Evolutionary conservation across 306 rosid genomes (phyloP).

Genomic region (Arachis stenosperma): DNA sequence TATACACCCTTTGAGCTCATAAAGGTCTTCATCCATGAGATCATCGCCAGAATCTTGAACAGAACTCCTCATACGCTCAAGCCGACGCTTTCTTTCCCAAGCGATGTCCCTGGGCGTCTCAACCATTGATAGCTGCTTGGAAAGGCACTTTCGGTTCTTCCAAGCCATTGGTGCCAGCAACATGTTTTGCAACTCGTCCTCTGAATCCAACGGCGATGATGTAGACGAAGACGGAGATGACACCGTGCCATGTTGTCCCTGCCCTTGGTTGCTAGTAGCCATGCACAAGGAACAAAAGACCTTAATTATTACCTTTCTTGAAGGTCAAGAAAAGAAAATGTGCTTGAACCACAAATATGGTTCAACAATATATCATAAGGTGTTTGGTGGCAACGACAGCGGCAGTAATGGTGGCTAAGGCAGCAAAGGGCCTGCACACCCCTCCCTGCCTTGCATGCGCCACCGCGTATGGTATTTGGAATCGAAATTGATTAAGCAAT

Average conservation of each 20-base stretch:
- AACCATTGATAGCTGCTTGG: conserved; percentile 72
- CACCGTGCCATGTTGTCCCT: background rate
- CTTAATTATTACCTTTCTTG: background rate
- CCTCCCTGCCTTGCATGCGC: conserved; percentile 24
- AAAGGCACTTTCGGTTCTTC: conserved; percentile 52
- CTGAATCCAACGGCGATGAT: conserved; percentile 37
- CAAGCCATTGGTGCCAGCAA: conserved; percentile 47
- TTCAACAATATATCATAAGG: too few species aligned
- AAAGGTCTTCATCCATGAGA: conserved; percentile 72
- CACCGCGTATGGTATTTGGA: background rate
- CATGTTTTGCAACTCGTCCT: conserved; percentile 62
- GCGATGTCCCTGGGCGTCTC: conserved; percentile 73
- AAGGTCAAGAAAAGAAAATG: background rate
- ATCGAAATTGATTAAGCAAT: background rate
- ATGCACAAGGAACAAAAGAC: background rate
- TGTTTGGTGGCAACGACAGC: conserved; percentile 33
- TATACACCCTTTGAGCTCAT: conserved; percentile 84
- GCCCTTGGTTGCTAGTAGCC: conserved; percentile 18
- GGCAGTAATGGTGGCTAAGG: conserved; percentile 39
- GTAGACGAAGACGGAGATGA: background rate
- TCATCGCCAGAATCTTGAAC: conserved; percentile 45
- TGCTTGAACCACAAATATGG: too few species aligned
- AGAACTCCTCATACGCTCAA: conserved; percentile 47
- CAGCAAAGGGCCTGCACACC: conserved; percentile 41
- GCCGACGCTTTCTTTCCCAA: conserved; percentile 85